phyloP scores from a whole-genome alignment of 2,329 filamentous ascomycete species.

The Purpureocillium lavendulum region DNA sequence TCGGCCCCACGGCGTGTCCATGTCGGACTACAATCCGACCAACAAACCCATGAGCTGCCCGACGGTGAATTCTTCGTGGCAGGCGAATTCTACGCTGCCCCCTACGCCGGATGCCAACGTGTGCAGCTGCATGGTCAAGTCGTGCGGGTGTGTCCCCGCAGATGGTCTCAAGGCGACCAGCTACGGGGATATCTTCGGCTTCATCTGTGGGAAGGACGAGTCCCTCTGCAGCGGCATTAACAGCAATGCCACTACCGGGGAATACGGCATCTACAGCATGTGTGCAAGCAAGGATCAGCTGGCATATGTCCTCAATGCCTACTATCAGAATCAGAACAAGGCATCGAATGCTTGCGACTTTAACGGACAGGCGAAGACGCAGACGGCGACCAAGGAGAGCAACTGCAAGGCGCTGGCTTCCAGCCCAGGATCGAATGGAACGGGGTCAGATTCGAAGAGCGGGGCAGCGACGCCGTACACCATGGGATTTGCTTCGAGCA shows the following conservation, averaged over 20 bases:
- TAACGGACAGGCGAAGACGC: slow-evolving; percentile 53
- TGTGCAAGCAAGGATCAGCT: slow-evolving; percentile 65
- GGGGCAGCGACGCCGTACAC: too few species aligned
- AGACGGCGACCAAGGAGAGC: slow-evolving; percentile 24
- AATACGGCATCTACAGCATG: slow-evolving; percentile 71
- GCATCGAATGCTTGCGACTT: slow-evolving; percentile 60
- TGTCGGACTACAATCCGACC: slow-evolving; percentile 61
- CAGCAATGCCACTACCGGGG: slow-evolving; percentile 31
- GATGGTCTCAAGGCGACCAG: slow-evolving; percentile 46
- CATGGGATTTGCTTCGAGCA: too few species aligned
- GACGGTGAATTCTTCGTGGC: slow-evolving; percentile 54
- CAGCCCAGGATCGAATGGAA: too few species aligned
- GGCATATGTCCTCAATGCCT: slow-evolving; percentile 64
- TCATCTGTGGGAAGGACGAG: slow-evolving; percentile 55
- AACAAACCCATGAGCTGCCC: slow-evolving; percentile 74
- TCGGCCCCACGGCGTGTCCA: slow-evolving; percentile 57
- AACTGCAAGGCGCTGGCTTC: background rate
- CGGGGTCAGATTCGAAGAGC: too few species aligned
- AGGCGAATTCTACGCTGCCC: slow-evolving; percentile 57
- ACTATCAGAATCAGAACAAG: slow-evolving; percentile 49
- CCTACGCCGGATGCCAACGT: slow-evolving; percentile 71
- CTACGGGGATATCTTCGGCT: slow-evolving; percentile 65
- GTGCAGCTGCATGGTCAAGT: slow-evolving; percentile 78
- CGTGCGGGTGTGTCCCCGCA: slow-evolving; percentile 63
- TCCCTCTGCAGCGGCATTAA: slow-evolving; percentile 59